Evolutionary conservation across 1,139 yeast species (phyloP), one percentile per base, ranked within the genome.

Genomic region (Protomyces macrosporus): DNA sequence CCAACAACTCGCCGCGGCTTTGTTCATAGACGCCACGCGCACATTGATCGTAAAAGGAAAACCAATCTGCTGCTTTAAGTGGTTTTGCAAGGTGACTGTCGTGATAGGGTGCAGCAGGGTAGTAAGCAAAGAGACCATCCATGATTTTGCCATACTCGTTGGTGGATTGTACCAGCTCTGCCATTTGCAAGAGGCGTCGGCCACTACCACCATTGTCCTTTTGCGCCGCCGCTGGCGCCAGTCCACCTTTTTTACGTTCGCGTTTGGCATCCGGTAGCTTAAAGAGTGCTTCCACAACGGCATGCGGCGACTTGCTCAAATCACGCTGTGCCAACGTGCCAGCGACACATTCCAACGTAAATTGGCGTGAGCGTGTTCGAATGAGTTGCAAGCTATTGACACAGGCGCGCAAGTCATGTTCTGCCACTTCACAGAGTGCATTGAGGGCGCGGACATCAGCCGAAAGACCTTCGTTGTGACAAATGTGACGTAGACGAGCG

Each of bases 361-460:
- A 54, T 7, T 33, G 34, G 5, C 45, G 50, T 16, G 53, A 40
- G 23, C 53, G 53, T 56, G 53, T 60, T 12, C 63, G 36, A 6
- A 60, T 40, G 54, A 53, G 45, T 70, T 93, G 98, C 51, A 93
- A 75, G 70, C 87, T 82, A 72, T 93, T 93, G 57, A 93, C 78
- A 72, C 97, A 87, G 45, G 91, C 89, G 69, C 98, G 78, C 39
- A 93, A 79, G 75, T 93, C 98, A 53, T 90, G 90, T 67, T 89
- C 93, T 58, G 93, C 83, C 1, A 84, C 74, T 60, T 84, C 86
- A 3, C 89, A 86, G 12, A 93, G 77, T 51, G 87, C 82, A 34
- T 80, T 78, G 34, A 86, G 65, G 14, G 77, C 72, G 35, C 77
- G 75, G 3, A 75, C 72, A 30, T 77, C 74, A 0, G 81, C 66